Evolutionary conservation across 768 basidiomycete genomes (phyloP), one percentile per base, ranked within the genome.

Genomic region (Agrocybe pediades): DNA sequence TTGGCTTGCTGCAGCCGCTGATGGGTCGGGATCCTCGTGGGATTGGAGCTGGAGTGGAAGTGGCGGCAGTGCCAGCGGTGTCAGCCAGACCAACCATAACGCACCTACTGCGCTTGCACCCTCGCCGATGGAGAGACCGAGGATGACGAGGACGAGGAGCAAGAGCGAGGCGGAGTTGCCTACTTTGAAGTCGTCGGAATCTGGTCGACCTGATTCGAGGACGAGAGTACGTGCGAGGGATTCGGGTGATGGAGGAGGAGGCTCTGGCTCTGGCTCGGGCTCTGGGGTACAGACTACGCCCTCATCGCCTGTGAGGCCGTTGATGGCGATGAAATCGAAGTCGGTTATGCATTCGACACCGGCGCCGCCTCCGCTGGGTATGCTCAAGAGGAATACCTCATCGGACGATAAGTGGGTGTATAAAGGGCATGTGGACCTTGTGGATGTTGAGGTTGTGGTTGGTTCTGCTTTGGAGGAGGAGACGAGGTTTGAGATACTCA

Each of bases 381-480:
- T 64, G 58, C 48, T 62, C 6, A 71, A 68, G 49, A 63, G 72
- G 43, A 57, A 67, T 53, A 44, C 67, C 25, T 74, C 67, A 6
- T 61, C 57, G 6, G 86, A 90, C 25, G 89, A 90, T 44, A 77
- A 75, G 59, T 92, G 90, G 88, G 67, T 78, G 36, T 94, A 80
- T 66, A 90, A 84, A 62, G 90, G 91, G 2, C 74, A 79, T 51
- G 76, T 78, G 29, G 82, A 83, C 48, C 77, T 94, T 17, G 79
- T 93, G 36, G 89, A 94, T 69, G 60, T 89, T 46, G 89, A 93
- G 61, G 83, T 92, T 1, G 83, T 93, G 0, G 76, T 91, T 30
- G 61, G 74, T 3, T 65, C 73, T 17, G 80, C 79, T 9, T 62
- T 74, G 1, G 79, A 78, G 0, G 84, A 83, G 41, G 82, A 84